Conservation (phyloP, 345 rosid genomes). For the Passiflora organensis region DNA sequence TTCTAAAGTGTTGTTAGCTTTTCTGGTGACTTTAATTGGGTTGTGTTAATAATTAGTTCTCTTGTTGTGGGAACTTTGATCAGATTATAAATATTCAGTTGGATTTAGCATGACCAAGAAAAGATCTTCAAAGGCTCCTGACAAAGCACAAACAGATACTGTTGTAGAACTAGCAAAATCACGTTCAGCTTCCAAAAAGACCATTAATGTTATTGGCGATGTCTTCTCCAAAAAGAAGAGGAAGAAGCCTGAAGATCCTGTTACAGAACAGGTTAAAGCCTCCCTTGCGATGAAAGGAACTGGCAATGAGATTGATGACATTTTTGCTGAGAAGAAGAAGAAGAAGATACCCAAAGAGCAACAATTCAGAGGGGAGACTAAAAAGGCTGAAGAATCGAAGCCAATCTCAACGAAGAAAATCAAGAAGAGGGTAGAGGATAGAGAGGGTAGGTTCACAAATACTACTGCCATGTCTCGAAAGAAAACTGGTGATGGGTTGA, state of each 20-base stretch:
- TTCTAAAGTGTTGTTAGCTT: neutral
- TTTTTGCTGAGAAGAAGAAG: conserved; percentile 40
- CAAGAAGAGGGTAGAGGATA: conserved; percentile 9
- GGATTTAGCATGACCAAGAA: neutral
- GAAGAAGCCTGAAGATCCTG: conserved; percentile 1
- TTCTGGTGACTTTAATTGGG: conserved; percentile 12
- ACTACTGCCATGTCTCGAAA: conserved; percentile 29
- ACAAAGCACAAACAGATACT: neutral
- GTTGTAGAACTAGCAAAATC: neutral
- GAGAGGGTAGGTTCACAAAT: conserved; percentile 10
- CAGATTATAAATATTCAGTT: neutral
- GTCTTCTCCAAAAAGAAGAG: no score
- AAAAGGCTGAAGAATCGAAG: conserved; percentile 19
- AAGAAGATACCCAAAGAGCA: conserved; percentile 25
- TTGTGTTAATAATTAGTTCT: conserved; percentile 9
- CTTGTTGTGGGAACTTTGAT: conserved; percentile 13
- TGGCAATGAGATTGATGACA: conserved; percentile 41
- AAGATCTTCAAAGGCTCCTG: neutral
- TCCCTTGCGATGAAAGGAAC: conserved; percentile 18
- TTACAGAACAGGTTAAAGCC: conserved; percentile 14
- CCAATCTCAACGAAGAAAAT: neutral
- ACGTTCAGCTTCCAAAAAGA: neutral
- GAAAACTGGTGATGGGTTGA: conserved; percentile 53
- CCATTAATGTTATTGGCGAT: no score
- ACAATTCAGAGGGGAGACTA: conserved; percentile 4